Evolutionary conservation across 257 asterid species (phyloP), one percentile per base, ranked within the genome.

Genomic region (Marsdenia floribunda): DNA sequence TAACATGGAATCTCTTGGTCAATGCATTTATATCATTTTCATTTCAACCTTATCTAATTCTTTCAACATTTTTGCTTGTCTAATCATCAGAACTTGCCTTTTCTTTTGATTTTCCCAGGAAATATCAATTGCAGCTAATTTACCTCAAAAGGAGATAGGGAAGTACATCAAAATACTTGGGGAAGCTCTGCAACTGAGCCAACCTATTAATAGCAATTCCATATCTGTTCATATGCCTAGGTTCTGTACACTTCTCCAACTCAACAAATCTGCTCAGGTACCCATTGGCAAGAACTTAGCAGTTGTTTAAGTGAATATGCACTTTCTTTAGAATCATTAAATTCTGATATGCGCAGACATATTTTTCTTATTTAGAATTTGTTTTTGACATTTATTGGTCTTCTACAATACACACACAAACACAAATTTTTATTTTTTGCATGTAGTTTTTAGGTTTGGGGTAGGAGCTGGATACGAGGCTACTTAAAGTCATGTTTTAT

Each of bases 261-360:
- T 94, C 84, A 94, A 94, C 88, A 94, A 92, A 88, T 94, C 99
- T 80, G 99, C 99, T 66, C 99, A 94, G 97, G 99, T 94, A 86
- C 68, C 66, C 37, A 46, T 72, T 40, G n/a, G 19, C 64, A 5
- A n/a, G 50, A 53, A 49, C n/a, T 61, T 65, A 8, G 7, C 6
- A 65, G n/a, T n/a, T 13, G 16, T 18, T 4, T 52, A 35, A 19
- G 26, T 29, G 24, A 35, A 65, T 44, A n/a, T 46, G 47, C 29
- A 29, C 5, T 58, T 69, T 37, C 38, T 68, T 61, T 68, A 68
- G 37, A 68, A 68, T 21, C 37, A 8, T 68, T 33, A 29, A 63
- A 13, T 63, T 63, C 22, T 63, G 46, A 29, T 4, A 15, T 33
- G 5, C 6, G 6, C 35, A 8, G 46, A 3, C 22, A 29, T 0